Conservation (phyloP, 257 asterid genomes). For the Penstemon newberryi region DNA sequence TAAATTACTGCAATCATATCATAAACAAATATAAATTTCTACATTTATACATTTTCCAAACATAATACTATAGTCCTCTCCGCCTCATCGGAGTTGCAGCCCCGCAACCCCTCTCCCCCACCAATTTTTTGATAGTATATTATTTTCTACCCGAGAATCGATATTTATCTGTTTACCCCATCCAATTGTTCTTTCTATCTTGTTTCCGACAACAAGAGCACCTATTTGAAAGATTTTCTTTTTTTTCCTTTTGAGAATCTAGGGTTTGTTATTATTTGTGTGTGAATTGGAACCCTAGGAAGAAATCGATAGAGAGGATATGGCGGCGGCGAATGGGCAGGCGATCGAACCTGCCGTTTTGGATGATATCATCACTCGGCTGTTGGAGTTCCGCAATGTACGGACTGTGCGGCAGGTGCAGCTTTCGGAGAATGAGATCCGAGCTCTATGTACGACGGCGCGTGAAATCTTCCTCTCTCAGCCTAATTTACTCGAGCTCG, state of each 20-base stretch:
- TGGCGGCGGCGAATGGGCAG: slow-evolving; percentile 69
- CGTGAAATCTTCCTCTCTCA: slow-evolving; percentile 86
- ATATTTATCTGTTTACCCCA: not conserved
- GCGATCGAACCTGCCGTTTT: slow-evolving; percentile 74
- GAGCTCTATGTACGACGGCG: slow-evolving; percentile 68
- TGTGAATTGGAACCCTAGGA: slow-evolving; percentile 4
- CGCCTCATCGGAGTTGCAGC: slow-evolving; percentile 32
- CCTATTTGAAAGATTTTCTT: slow-evolving; percentile 8
- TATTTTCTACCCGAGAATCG: not conserved
- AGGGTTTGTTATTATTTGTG: slow-evolving; percentile 35
- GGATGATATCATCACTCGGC: slow-evolving; percentile 79
- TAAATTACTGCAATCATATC: not conserved
- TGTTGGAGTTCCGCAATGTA: slow-evolving; percentile 76
- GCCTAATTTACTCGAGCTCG: slow-evolving; percentile 94
- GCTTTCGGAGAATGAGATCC: slow-evolving; percentile 92
- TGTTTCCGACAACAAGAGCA: slow-evolving; percentile 10
- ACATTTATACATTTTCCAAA: slow-evolving; percentile 26
- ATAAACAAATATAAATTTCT: slow-evolving; percentile 9
- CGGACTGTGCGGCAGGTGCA: slow-evolving; percentile 85
- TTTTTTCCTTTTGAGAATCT: slow-evolving; percentile 21
- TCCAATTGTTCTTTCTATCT: not conserved
- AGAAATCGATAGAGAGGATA: slow-evolving; percentile 12
- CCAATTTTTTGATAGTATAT: slow-evolving; percentile 17
- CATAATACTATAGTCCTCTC: slow-evolving; percentile 24
- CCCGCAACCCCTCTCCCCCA: not conserved